A percentile compares a stretch with the other conserved stretches of the same genome.
Conservation (phyloP, 805 yeast genomes). For the Kregervanrija fluxuum region DNA sequence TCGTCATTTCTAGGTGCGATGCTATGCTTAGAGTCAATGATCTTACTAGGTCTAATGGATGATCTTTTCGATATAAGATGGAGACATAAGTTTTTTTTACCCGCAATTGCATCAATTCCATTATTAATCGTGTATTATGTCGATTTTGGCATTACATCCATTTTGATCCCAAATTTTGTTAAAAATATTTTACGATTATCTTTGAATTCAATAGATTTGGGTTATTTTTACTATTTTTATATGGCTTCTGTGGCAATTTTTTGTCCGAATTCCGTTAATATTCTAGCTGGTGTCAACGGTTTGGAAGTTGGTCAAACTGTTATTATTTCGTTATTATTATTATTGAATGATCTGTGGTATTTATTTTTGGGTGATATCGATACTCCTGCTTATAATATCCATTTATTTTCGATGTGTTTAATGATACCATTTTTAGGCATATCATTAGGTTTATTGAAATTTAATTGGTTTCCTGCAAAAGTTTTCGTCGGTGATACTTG, state of each 20-base stretch:
- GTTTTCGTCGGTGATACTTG: slow-evolving; percentile 98
- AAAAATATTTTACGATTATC: slow-evolving; percentile 33
- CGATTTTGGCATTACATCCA: slow-evolving; percentile 87
- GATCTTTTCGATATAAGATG: slow-evolving; percentile 94
- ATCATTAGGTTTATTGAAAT: slow-evolving; percentile 63
- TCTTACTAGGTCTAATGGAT: slow-evolving; percentile 83
- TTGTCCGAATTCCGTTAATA: slow-evolving; percentile 93
- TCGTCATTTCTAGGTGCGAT: slow-evolving; percentile 84
- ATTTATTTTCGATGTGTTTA: slow-evolving; percentile 70
- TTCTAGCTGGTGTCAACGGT: slow-evolving; percentile 94
- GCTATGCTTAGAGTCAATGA: slow-evolving; percentile 74
- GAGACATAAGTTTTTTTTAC: slow-evolving; percentile 95
- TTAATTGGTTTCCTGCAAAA: slow-evolving; percentile 84
- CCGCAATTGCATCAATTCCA: slow-evolving; percentile 92
- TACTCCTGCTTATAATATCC: slow-evolving; percentile 70
- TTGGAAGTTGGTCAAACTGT: slow-evolving; percentile 93
- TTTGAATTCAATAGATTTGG: slow-evolving; percentile 56
- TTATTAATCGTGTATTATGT: slow-evolving; percentile 84
- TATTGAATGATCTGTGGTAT: slow-evolving; percentile 74
- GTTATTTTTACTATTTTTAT: slow-evolving; percentile 72
- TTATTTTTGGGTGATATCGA: slow-evolving; percentile 24
- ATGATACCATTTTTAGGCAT: slow-evolving; percentile 85
- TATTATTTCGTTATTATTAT: slow-evolving; percentile 61
- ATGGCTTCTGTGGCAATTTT: slow-evolving; percentile 91
- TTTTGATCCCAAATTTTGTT: slow-evolving; percentile 71